A percentile compares a stretch with the other conserved stretches of the same genome.
Evolutionary conservation across 805 yeast species (phyloP).

Genomic region (Aciculoconidium aculeatum): DNA sequence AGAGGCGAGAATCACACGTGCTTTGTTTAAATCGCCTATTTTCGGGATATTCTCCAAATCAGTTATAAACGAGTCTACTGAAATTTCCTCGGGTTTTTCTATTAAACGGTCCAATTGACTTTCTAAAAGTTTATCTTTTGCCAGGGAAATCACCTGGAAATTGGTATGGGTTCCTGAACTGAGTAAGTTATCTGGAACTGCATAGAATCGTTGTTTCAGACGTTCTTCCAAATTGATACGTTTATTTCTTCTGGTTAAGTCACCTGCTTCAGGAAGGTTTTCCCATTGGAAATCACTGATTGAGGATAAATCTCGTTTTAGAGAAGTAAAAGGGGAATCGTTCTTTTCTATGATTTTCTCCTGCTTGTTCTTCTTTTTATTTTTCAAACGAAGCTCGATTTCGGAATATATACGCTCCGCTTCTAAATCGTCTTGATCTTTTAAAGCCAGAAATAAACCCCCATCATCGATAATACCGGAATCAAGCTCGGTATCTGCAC

Average conservation of each 20-base stretch:
- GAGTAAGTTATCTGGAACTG: conserved; percentile 74
- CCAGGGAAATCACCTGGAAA: conserved; percentile 53
- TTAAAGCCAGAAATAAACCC: conserved; percentile 18
- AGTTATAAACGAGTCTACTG: no score
- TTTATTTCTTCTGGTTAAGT: conserved; percentile 75
- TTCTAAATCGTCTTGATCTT: conserved; percentile 61
- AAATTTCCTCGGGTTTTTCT: conserved; percentile 30
- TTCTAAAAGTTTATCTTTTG: conserved; percentile 55
- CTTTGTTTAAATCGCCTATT: conserved; percentile 53
- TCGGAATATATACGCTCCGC: conserved; percentile 66
- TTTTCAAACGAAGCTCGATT: conserved; percentile 53
- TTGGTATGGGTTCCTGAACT: conserved; percentile 23
- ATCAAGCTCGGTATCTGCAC: conserved; percentile 64
- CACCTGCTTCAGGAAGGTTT: conserved; percentile 80
- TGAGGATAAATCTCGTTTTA: conserved; percentile 51
- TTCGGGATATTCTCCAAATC: no score
- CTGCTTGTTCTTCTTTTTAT: conserved; percentile 23
- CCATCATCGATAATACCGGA: conserved; percentile 7
- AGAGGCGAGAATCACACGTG: conserved; percentile 57
- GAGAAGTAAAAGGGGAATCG: background rate
- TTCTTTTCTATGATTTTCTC: no score
- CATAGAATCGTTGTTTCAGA: conserved; percentile 63
- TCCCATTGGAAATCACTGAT: conserved; percentile 76
- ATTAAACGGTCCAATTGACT: conserved; percentile 42
- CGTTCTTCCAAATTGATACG: conserved; percentile 59